Conservation (phyloP, 2,329 filamentous ascomycete species). For the Pyrenophora teres region DNA sequence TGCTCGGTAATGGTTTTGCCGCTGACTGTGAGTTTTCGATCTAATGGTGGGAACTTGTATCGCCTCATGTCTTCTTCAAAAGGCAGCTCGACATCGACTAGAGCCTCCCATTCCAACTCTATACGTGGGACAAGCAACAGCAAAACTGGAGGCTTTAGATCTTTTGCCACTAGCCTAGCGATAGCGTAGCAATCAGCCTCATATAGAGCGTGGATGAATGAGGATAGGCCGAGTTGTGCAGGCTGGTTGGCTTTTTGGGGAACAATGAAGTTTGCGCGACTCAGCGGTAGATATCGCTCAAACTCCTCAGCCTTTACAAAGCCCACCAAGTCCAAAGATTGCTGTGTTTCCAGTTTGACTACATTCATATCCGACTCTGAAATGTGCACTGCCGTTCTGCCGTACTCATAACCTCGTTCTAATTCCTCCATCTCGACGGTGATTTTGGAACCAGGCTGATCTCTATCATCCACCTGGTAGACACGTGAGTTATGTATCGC, state of each 20-base stretch:
- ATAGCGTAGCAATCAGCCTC: slow-evolving; percentile 86
- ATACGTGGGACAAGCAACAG: slow-evolving; percentile 80
- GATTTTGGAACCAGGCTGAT: slow-evolving; percentile 75
- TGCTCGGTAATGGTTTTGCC: slow-evolving; percentile 81
- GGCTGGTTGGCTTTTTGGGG: slow-evolving; percentile 79
- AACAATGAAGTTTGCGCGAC: slow-evolving; percentile 76
- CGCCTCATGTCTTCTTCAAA: slow-evolving; percentile 89
- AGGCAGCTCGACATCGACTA: slow-evolving; percentile 87
- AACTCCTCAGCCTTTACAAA: slow-evolving; percentile 81
- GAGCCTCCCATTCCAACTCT: slow-evolving; percentile 77
- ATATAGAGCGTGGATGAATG: slow-evolving; percentile 83
- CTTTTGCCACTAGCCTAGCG: slow-evolving; percentile 82
- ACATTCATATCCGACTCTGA: slow-evolving; percentile 84
- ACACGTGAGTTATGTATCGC: slow-evolving; percentile 76
- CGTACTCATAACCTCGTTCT: slow-evolving; percentile 94
- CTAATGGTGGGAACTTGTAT: slow-evolving; percentile 91
- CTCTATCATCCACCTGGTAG: slow-evolving; percentile 79
- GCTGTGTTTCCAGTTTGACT: slow-evolving; percentile 80
- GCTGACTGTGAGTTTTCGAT: slow-evolving; percentile 84
- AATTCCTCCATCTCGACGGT: slow-evolving; percentile 82
- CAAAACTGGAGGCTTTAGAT: slow-evolving; percentile 76
- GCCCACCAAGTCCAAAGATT: slow-evolving; percentile 80
- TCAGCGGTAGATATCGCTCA: slow-evolving; percentile 83
- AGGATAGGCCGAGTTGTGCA: slow-evolving; percentile 82
- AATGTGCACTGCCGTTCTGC: slow-evolving; percentile 87